phyloP scores from a whole-genome alignment of 1,139 yeast species.

The Suhomyces bribrorum region DNA sequence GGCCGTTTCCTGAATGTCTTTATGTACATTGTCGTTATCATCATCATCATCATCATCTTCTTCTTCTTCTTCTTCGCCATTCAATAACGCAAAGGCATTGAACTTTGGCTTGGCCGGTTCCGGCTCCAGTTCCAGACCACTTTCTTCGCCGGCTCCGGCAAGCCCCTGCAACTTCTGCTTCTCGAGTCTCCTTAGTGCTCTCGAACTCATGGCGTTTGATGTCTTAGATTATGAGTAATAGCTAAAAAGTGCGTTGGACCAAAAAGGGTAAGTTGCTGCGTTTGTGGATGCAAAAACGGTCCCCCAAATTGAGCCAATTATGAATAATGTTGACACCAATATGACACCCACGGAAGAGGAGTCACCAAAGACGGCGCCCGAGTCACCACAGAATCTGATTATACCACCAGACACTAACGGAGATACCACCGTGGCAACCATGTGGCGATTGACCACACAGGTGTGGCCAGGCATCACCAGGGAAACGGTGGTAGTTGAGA shows the following conservation, averaged over 20 bases:
- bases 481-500: too few species aligned
- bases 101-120: conserved; percentile 22
- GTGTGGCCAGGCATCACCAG: too few species aligned
- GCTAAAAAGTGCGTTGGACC: not conserved
- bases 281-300: conserved; percentile 11
- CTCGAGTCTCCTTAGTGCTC: conserved; percentile 60
- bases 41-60: conserved; percentile 28
- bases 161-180: conserved; percentile 40
- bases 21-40: conserved; percentile 18
- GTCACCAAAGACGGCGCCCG: too few species aligned
- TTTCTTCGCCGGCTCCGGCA: conserved; percentile 7
- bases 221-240: not conserved
- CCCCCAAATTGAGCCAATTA: too few species aligned
- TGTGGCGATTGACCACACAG: too few species aligned
- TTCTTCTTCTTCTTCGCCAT: conserved; percentile 38
- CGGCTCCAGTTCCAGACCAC: conserved; percentile 9
- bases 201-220: conserved; percentile 57
- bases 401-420: too few species aligned
- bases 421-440: too few species aligned
- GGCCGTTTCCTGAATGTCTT: too few species aligned
- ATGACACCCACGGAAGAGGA: too few species aligned
- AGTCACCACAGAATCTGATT: too few species aligned
- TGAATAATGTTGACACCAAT: too few species aligned
- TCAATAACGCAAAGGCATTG: conserved; percentile 58
- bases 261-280: conserved; percentile 4